These are phyloP conservation scores for Macrolepiota dolichaula DNA, from an alignment of 768 basidiomycete species.

Conservation along the genomic window DNA sequence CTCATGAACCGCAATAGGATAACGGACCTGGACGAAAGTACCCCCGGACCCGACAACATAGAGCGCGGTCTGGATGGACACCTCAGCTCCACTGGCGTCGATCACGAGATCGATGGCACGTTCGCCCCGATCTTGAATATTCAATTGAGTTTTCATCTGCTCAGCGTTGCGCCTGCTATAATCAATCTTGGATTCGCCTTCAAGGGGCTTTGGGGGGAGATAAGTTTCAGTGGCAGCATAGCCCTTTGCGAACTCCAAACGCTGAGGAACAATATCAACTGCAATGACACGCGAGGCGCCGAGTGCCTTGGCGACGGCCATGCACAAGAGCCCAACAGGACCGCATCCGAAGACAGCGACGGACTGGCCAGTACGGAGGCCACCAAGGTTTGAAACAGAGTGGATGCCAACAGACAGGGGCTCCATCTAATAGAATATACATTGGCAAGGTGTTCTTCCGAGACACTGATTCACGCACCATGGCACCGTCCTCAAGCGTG, in stretches of 20 bases:
- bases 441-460: not conserved
- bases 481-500: conserved; percentile 90
- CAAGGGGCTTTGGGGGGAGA: conserved; percentile 54
- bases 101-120: conserved; percentile 80
- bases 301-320: conserved; percentile 94
- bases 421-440: conserved; percentile 66
- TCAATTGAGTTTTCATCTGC: conserved; percentile 60
- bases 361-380: conserved; percentile 68
- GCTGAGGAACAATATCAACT: conserved; percentile 70
- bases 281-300: conserved; percentile 84
- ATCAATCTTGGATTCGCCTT: conserved; percentile 62
- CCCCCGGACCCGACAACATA: conserved; percentile 76
- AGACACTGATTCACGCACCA: conserved; percentile 46
- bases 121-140: conserved; percentile 67
- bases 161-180: conserved; percentile 74
- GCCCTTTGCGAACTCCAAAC: conserved; percentile 81
- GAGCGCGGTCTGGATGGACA: conserved; percentile 85
- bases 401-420: conserved; percentile 92
- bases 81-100: conserved; percentile 92
- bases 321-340: conserved; percentile 83
- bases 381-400: conserved; percentile 75
- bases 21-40: conserved; percentile 60
- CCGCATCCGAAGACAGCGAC: conserved; percentile 88
- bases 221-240: conserved; percentile 83
- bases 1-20: not conserved